phyloP scores from a whole-genome alignment of 495 filamentous ascomycete genomes.

The Sabuloglossum arenarium region DNA sequence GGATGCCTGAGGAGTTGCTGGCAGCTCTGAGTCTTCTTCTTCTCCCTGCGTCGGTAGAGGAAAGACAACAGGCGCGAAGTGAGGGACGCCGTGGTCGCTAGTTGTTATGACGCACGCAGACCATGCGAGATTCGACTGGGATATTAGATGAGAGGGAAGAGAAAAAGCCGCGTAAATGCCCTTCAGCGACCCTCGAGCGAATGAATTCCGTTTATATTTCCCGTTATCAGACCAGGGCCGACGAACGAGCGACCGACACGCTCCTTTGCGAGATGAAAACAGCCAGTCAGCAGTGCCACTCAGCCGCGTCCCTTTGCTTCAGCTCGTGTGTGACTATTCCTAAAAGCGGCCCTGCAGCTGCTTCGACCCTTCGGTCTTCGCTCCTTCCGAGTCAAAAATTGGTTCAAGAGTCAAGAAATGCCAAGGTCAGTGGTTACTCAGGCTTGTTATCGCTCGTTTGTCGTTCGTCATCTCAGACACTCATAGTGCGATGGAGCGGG shows the following conservation, averaged over 20 bases:
- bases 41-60: neutral
- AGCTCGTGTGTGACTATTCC: neutral
- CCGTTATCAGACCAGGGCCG: neutral
- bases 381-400: too few species aligned
- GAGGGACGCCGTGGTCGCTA: neutral
- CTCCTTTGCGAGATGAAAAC: neutral
- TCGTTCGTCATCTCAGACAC: too few species aligned
- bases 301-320: neutral
- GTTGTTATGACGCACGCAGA: neutral
- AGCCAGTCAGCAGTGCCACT: neutral
- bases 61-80: neutral
- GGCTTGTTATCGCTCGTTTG: too few species aligned
- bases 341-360: neutral
- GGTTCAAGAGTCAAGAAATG: too few species aligned
- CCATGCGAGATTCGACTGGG: neutral
- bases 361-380: too few species aligned
- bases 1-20: neutral
- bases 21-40: neutral
- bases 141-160: neutral
- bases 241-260: constrained; percentile 2
- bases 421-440: too few species aligned
- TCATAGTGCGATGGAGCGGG: too few species aligned
- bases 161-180: neutral
- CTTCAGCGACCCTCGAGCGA: neutral
- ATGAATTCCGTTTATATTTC: neutral